Evolutionary conservation across 1,284 basidiomycete species (phyloP), one percentile per base, ranked within the genome.

Genomic region (Psilocybe mexicana): DNA sequence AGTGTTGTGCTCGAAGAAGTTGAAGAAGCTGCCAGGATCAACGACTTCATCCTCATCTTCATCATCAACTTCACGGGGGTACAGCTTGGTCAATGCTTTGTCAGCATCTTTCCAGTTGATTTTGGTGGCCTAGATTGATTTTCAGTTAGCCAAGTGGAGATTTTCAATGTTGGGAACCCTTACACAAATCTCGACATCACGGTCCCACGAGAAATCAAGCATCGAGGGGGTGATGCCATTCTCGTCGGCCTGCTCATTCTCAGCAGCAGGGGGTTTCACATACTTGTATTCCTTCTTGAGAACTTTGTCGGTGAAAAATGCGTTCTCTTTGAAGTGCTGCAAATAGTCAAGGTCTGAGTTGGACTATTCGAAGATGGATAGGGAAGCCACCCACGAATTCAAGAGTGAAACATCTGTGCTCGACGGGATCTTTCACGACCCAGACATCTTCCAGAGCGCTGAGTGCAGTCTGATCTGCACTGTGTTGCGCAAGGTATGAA

Each of bases 21-120:
- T 92, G 82, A 95, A 95, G 78, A 95, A 93, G 68, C 87, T 92
- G 56, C 93, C 93, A 48, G 82, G 75, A 57, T 93, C 92, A 30
- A 78, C 76, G 51, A 80, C 65, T 47, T 86, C 84, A 24, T 83
- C 79, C 12, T 85, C 84, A 6, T 79, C 84, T 40, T 85, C 85
- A 55, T 80, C 82, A 30, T 80, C 82, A 30, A 69, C 65, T 52
- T 84, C 80, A 43, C 86, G 85, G 46, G 93, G 92, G 72, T 92
- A 87, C 58, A 88, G 65, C 73, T 92, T 92, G 35, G 85, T 87
- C 67, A 94, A 72, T 48, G 88, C 88, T 64, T 91, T 87, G 46
- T 85, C 79, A 45, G 86, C 77, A 63, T 89, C 85, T 73, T 94
- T 95, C 93, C 93, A 95, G 70, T 86, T 73, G 62, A 95, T 91